Percentiles rank a stretch among this genome's conserved stretches.
These are phyloP conservation scores for Vitis rotundifolia DNA, from an alignment of 164 flowering plant species.

Conservation along the genomic window DNA sequence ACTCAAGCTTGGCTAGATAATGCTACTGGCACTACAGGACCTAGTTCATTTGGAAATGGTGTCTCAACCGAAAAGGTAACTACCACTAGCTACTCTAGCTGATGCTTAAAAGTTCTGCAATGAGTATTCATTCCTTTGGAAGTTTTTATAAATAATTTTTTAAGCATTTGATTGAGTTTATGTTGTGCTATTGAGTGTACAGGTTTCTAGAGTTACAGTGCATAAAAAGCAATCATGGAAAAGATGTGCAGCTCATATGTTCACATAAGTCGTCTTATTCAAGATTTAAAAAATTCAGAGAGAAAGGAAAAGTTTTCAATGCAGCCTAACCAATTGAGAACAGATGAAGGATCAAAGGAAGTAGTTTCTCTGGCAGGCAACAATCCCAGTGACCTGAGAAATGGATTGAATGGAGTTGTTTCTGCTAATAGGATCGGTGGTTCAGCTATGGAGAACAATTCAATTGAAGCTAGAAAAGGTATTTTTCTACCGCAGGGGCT, in stretches of 20 bases:
- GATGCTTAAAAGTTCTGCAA: neutral
- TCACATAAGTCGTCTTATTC: conserved; percentile 50
- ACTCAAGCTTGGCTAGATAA: conserved; percentile 41
- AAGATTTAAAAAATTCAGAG: too few relatives aligned
- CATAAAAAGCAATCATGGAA: conserved; percentile 32
- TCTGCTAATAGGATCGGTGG: too few relatives aligned
- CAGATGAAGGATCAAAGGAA: too few relatives aligned
- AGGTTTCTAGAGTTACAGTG: conserved; percentile 28
- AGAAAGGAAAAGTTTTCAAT: too few relatives aligned
- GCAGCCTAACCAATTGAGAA: too few relatives aligned
- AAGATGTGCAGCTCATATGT: conserved; percentile 65
- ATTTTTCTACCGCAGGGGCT: too few relatives aligned
- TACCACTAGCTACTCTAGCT: neutral
- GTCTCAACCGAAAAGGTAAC: conserved; percentile 41
- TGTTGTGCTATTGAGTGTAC: conserved; percentile 11
- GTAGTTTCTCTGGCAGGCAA: too few relatives aligned
- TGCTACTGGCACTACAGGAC: conserved; percentile 18
- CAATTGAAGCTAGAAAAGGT: too few relatives aligned
- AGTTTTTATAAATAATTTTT: neutral
- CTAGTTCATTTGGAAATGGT: conserved; percentile 16
- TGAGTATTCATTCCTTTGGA: neutral
- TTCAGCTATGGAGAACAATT: too few relatives aligned
- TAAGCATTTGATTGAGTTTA: neutral
- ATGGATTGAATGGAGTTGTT: too few relatives aligned
- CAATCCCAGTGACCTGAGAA: too few relatives aligned